Evolutionary conservation across 345 rosid genomes (phyloP), one percentile per base, ranked within the genome.

Genomic region (Brassica cretica): DNA sequence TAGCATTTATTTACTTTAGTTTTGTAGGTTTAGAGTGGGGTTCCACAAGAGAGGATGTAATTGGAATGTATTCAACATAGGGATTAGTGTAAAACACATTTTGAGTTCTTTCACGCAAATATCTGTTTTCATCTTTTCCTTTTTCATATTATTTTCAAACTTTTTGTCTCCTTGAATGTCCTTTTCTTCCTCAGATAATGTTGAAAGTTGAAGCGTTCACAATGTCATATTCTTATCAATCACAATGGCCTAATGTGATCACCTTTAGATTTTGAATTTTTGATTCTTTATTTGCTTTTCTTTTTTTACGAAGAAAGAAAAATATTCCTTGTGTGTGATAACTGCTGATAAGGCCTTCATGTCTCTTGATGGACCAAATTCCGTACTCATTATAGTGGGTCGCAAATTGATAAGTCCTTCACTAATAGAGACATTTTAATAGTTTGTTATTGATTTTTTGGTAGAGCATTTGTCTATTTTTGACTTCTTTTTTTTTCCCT

Each of bases 81-180:
- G 84, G 84, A 81, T 81, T 59, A 72, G 84, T 77, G 84, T 77
- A 51, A 75, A 70, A 44, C 55, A 55, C 6, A 66, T 72, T 70
- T 77, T 64, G 64, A 63, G 70, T 44, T 76, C 70, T 76, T 76
- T 76, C 70, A 49, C 64, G 53, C 70, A 33, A 21, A 44, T 71
- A 33, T 44, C 3, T 5, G 58, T 56, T 24, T 66, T 71, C 9
- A 2, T 61, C 10, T 79, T 25, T 62, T 61, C 5, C 64, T 60
- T 51, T 72, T 72, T 72, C 77, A 33, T 66, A 21, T 46, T 60
- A 16, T 16, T 74, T 74, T 79, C 60, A 74, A 64, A 39, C 80
- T 62, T 80, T 65, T 58, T 49, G 81, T 81, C 84, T 80, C 73
- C 69, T 80, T 80, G 80, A 80, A 75, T 70, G 80, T 75, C 79